These are phyloP conservation scores for Yamadazyma conglobata DNA, from an alignment of 1,139 yeast genomes.

Conservation along the genomic window DNA sequence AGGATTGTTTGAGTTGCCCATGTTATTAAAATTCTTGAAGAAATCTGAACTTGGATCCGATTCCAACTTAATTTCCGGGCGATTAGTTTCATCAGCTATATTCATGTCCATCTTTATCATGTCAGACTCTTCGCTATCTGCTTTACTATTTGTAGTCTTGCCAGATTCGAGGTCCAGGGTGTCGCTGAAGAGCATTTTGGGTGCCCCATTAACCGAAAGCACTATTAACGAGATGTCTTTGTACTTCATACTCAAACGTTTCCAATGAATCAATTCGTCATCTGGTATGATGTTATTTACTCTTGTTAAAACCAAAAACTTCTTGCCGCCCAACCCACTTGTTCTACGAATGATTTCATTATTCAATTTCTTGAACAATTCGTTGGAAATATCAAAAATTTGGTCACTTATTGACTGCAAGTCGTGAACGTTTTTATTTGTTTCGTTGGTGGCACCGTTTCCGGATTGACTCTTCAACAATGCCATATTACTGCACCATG, in stretches of 20 bases:
- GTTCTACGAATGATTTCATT: constrained; percentile 32
- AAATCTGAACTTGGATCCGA: constrained; percentile 13
- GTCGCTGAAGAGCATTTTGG: constrained; percentile 48
- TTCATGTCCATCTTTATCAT: no score
- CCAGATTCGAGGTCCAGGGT: no score
- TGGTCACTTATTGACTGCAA: constrained; percentile 36
- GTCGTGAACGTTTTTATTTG: constrained; percentile 22
- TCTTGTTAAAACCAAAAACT: constrained; percentile 64
- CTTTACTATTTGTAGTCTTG: no score
- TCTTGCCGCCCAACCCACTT: constrained; percentile 47
- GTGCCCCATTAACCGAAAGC: constrained; percentile 64
- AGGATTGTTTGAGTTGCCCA: constrained; percentile 21
- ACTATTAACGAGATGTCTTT: constrained; percentile 68
- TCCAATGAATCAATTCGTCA: constrained; percentile 77
- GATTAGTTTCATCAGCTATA: no score
- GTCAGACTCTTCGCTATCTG: no score
- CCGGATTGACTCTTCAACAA: constrained; percentile 9
- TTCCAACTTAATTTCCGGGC: constrained; percentile 4
- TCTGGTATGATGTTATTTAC: constrained; percentile 72
- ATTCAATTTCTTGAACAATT: constrained; percentile 34
- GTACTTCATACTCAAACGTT: constrained; percentile 56
- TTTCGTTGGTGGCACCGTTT: constrained; percentile 3
- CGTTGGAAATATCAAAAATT: constrained; percentile 36
- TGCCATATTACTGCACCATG: constrained; percentile 50
- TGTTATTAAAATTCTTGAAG: constrained; percentile 15